Percentiles rank a stretch among this genome's conserved stretches.
These are phyloP conservation scores for Chlorophyllum brunneum DNA, from an alignment of 768 basidiomycete genomes.

Conservation along the genomic window DNA sequence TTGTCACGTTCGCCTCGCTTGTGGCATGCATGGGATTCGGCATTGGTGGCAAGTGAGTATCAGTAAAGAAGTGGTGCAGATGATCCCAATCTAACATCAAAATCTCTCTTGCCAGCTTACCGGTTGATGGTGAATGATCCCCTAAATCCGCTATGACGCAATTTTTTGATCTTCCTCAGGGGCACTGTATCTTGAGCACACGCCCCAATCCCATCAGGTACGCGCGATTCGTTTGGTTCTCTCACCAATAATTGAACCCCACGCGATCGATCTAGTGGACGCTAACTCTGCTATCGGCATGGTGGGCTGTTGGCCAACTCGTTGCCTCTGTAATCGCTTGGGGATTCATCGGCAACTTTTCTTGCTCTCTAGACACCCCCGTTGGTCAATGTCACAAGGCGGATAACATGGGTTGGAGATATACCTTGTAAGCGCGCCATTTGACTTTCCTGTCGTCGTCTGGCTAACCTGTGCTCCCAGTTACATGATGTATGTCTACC, in stretches of 20 bases:
- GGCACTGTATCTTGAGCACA: slow-evolving; percentile 9
- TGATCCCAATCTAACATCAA: background rate
- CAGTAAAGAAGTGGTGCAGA: background rate
- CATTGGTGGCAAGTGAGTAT: slow-evolving; percentile 46
- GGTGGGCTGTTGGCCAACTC: background rate
- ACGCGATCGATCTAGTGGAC: slow-evolving; percentile 1
- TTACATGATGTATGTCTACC: slow-evolving; percentile 2
- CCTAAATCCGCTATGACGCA: background rate
- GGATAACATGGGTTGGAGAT: slow-evolving; percentile 62
- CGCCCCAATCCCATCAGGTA: slow-evolving; percentile 10
- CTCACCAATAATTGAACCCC: background rate
- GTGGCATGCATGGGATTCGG: slow-evolving; percentile 61
- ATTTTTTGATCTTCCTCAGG: background rate
- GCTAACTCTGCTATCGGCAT: background rate
- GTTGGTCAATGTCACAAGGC: slow-evolving; percentile 38
- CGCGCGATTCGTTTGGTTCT: background rate
- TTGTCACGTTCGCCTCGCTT: slow-evolving; percentile 45
- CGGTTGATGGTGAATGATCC: slow-evolving; percentile 35
- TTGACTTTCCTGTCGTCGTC: slow-evolving; percentile 1
- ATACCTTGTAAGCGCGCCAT: slow-evolving; percentile 36
- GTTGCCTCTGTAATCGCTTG: slow-evolving; percentile 38
- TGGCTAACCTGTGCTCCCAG: background rate
- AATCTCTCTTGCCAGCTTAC: background rate
- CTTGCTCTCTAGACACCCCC: slow-evolving; percentile 35
- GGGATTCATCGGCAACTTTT: slow-evolving; percentile 53